phyloP scores from a whole-genome alignment of 257 asterid species.

The Capsicum pubescens region DNA sequence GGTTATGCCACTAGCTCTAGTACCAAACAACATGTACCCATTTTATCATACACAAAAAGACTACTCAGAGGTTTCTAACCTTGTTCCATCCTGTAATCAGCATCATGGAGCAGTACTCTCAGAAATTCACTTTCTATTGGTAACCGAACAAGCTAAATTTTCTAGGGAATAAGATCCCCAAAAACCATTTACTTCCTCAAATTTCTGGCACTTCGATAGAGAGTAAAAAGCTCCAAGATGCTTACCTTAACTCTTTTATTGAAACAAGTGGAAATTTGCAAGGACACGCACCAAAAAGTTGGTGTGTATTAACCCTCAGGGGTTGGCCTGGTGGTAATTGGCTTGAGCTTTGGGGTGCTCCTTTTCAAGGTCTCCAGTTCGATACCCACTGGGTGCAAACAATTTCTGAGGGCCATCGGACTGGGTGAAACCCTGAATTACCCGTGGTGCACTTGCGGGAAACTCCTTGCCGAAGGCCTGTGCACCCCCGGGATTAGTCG shows the following conservation, averaged over 20 bases:
- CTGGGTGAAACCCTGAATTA: too few species aligned
- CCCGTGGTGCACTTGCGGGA: too few species aligned
- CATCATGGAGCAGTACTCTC: background rate
- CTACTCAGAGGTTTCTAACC: background rate
- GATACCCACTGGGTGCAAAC: too few species aligned
- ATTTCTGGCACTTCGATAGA: background rate
- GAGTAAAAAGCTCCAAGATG: slow-evolving; percentile 10
- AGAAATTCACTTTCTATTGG: background rate
- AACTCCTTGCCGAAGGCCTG: too few species aligned
- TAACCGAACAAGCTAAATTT: background rate
- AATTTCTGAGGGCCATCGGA: too few species aligned
- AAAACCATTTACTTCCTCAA: slow-evolving; percentile 15
- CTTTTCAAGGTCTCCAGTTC: too few species aligned
- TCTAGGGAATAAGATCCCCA: background rate
- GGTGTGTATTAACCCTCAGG: background rate
- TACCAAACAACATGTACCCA: background rate
- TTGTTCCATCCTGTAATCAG: background rate
- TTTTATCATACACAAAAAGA: background rate
- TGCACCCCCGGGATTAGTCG: too few species aligned
- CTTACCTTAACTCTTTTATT: background rate
- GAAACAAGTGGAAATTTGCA: background rate
- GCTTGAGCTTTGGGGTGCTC: too few species aligned
- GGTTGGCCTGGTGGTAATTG: too few species aligned
- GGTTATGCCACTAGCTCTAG: slow-evolving; percentile 3
- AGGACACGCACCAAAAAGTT: background rate